Evolutionary conservation across 345 rosid genomes (phyloP).

Genomic region (Citrus glauca): DNA sequence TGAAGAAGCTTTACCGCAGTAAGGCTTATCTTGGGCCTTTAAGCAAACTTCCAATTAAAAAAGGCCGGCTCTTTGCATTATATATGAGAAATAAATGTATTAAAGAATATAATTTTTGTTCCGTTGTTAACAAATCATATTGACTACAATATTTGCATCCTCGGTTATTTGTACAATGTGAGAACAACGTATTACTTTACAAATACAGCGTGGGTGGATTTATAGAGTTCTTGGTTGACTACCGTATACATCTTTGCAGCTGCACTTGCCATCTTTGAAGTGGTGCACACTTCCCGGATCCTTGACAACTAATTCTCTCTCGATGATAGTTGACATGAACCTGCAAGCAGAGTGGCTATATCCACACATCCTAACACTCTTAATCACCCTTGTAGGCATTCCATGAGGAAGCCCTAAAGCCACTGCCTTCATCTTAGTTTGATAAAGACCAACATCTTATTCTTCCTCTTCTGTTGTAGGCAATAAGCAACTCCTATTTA

Average conservation of each 20-base stretch:
- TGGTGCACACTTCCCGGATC: slow-evolving; percentile 24
- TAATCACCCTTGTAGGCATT: slow-evolving; percentile 17
- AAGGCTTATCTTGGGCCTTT: background rate
- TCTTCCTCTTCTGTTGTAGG: slow-evolving; percentile 20
- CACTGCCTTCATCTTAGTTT: slow-evolving; percentile 22
- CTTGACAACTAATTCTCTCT: slow-evolving; percentile 17
- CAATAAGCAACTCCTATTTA: slow-evolving; percentile 10
- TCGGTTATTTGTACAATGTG: background rate
- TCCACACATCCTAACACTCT: slow-evolving; percentile 23
- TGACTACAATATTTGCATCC: background rate
- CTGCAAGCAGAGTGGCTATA: slow-evolving; percentile 20
- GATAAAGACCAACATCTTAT: slow-evolving; percentile 16
- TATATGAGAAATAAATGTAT: background rate
- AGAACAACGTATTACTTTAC: too few relatives aligned
- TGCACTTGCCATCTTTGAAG: slow-evolving; percentile 23
- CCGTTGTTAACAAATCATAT: too few relatives aligned
- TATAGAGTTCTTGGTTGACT: background rate
- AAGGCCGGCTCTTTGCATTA: background rate
- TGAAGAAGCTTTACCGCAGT: background rate
- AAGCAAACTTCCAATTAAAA: background rate
- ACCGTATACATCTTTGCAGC: slow-evolving; percentile 21
- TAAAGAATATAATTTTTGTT: too few relatives aligned
- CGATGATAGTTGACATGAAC: slow-evolving; percentile 25
- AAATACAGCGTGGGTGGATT: background rate
- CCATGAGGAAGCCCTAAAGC: slow-evolving; percentile 22